Conservation (phyloP, 2,329 filamentous ascomycete genomes). For the Epicoccum nigrum region DNA sequence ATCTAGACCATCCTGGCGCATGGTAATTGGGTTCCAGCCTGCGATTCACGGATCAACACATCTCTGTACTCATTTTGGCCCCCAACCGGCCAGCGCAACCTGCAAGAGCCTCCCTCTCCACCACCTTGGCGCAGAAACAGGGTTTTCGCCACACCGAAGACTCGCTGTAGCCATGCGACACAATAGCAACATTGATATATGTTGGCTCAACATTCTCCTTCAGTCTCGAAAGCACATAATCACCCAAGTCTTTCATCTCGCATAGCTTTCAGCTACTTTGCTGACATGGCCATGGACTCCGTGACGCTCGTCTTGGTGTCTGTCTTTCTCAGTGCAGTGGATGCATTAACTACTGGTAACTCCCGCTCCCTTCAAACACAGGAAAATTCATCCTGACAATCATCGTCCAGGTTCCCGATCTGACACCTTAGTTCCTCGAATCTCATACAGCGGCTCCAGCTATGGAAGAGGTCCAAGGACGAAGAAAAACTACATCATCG, state of each 20-base stretch:
- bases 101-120: not conserved
- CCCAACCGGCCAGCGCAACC: not conserved
- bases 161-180: not conserved
- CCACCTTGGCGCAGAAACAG: slow-evolving; percentile 1
- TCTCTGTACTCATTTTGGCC: not conserved
- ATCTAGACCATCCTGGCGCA: not conserved
- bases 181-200: not conserved
- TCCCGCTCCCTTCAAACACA: not conserved
- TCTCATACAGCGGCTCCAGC: not conserved
- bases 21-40: too few relatives aligned
- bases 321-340: not conserved
- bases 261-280: not conserved
- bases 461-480: not conserved
- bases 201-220: not conserved
- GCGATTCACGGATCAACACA: not conserved
- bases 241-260: not conserved
- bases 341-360: slow-evolving; percentile 1
- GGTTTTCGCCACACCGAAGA: not conserved
- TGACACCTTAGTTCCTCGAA: not conserved
- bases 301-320: not conserved
- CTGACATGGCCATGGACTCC: not conserved
- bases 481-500: not conserved
- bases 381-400: too few relatives aligned
- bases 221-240: not conserved
- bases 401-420: not conserved